phyloP scores from a whole-genome alignment of 1,284 basidiomycete genomes.

The Moesziomyces globuligerus region DNA sequence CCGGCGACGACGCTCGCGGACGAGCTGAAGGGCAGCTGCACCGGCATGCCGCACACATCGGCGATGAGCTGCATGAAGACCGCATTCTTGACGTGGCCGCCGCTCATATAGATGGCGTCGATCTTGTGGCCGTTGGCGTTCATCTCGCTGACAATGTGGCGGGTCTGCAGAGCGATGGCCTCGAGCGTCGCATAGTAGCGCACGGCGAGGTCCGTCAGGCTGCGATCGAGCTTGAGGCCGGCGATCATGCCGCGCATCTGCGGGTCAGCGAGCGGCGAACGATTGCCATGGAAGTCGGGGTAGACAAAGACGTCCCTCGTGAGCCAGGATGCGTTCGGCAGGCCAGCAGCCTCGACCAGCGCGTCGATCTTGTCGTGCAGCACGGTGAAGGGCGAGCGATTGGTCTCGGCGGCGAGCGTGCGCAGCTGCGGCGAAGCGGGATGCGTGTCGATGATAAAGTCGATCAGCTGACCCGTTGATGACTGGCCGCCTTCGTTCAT shows the following conservation, averaged over 20 bases:
- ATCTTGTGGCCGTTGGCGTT: constrained; percentile 86
- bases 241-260: constrained; percentile 90
- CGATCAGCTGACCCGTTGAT: constrained; percentile 97
- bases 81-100: constrained; percentile 67
- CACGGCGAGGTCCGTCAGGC: constrained; percentile 82
- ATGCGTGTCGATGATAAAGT: constrained; percentile 93
- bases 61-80: constrained; percentile 75
- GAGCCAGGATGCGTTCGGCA: constrained; percentile 73
- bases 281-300: constrained; percentile 86
- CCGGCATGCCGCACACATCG: constrained; percentile 82
- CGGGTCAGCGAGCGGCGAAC: constrained; percentile 93
- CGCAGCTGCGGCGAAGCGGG: constrained; percentile 80
- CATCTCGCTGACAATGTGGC: constrained; percentile 92
- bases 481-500: constrained; percentile 99
- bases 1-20: constrained; percentile 89
- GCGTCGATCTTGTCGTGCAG: constrained; percentile 80
- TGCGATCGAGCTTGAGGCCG: constrained; percentile 83
- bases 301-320: constrained; percentile 92
- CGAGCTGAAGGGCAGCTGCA: constrained; percentile 81
- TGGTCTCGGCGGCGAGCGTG: constrained; percentile 70
- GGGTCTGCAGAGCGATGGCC: constrained; percentile 92
- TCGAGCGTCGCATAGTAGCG: constrained; percentile 93
- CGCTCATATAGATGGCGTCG: constrained; percentile 86
- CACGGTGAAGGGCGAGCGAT: constrained; percentile 71
- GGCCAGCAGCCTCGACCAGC: constrained; percentile 71